A percentile compares a stretch with the other conserved stretches of the same genome.
Evolutionary conservation across 352 stramenopile species (phyloP).

Genomic region (Blastocystis sp.): DNA sequence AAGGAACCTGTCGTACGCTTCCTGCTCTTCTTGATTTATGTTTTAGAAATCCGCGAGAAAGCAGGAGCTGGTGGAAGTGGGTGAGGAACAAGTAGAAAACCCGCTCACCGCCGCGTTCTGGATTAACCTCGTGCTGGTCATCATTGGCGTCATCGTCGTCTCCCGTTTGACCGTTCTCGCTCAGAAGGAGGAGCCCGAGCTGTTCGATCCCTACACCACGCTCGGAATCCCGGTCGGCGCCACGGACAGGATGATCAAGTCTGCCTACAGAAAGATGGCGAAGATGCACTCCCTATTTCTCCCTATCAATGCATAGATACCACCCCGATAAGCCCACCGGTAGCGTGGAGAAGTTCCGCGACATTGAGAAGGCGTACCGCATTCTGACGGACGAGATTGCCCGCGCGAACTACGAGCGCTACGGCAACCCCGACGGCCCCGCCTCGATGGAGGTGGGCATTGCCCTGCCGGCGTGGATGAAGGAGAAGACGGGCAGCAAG

Average conservation of each 20-base stretch:
- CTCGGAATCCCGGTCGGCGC: slow-evolving; percentile 40
- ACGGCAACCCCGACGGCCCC: slow-evolving; percentile 61
- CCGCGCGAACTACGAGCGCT: slow-evolving; percentile 46
- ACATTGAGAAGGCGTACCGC: slow-evolving; percentile 61
- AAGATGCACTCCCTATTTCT: neutral
- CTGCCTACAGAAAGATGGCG: slow-evolving; percentile 56
- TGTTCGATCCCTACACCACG: slow-evolving; percentile 55
- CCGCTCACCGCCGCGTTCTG: slow-evolving; percentile 38
- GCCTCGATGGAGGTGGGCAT: slow-evolving; percentile 33
- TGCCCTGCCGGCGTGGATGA: slow-evolving; percentile 39
- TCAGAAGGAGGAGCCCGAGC: neutral
- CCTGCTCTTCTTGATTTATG: neutral
- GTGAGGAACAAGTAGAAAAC: slow-evolving; percentile 7
- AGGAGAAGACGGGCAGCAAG: slow-evolving; percentile 17
- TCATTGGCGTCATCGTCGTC: slow-evolving; percentile 18
- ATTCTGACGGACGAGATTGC: slow-evolving; percentile 52
- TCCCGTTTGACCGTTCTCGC: neutral
- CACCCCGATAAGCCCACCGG: slow-evolving; percentile 60
- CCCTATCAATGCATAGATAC: slow-evolving; percentile 25
- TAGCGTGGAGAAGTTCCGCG: slow-evolving; percentile 55
- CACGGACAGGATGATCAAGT: slow-evolving; percentile 33
- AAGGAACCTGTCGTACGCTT: slow-evolving; percentile 1
- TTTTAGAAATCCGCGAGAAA: slow-evolving; percentile 25
- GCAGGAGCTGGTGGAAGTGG: slow-evolving; percentile 33
- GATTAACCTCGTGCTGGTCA: slow-evolving; percentile 40